These are phyloP conservation scores for Penicillium goetzii DNA, from an alignment of 495 filamentous ascomycete species.

Conservation along the genomic window DNA sequence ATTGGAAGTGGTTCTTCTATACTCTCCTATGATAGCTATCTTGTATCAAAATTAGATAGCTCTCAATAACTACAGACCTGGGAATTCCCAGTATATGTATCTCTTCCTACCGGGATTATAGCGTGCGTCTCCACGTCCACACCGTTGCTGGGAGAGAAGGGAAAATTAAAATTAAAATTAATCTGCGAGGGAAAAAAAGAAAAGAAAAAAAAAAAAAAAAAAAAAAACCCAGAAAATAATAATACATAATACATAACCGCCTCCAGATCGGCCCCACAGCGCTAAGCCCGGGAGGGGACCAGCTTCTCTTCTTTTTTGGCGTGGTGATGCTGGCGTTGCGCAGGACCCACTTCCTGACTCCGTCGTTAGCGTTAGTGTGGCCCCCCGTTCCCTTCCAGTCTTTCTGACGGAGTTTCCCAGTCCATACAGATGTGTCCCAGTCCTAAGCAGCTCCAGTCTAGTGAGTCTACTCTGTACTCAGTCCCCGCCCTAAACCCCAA, in stretches of 20 bases:
- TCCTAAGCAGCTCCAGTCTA: too few relatives aligned
- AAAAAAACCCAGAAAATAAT: slow-evolving; percentile 6
- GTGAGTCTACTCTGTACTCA: too few relatives aligned
- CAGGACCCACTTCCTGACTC: slow-evolving; percentile 11
- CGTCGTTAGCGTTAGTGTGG: not conserved
- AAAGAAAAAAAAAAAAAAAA: slow-evolving; percentile 20
- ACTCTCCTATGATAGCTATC: not conserved
- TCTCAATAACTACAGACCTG: not conserved
- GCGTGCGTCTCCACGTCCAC: not conserved
- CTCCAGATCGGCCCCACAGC: slow-evolving; percentile 48
- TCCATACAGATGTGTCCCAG: too few relatives aligned
- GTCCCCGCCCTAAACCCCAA: not conserved
- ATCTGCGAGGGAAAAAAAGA: not conserved
- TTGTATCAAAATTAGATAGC: not conserved
- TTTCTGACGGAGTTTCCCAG: too few relatives aligned
- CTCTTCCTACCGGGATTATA: not conserved
- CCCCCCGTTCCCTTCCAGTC: not conserved
- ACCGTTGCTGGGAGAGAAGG: not conserved
- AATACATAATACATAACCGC: slow-evolving; percentile 26
- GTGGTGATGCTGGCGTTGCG: slow-evolving; percentile 25
- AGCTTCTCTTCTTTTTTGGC: slow-evolving; percentile 34
- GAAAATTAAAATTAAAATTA: not conserved
- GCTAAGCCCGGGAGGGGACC: slow-evolving; percentile 44
- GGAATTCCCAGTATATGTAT: not conserved
- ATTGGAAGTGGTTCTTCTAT: not conserved